Percentiles rank a stretch among this genome's conserved stretches.
Conservation (phyloP, 2,329 filamentous ascomycete genomes). For the Fusarium globosum region DNA sequence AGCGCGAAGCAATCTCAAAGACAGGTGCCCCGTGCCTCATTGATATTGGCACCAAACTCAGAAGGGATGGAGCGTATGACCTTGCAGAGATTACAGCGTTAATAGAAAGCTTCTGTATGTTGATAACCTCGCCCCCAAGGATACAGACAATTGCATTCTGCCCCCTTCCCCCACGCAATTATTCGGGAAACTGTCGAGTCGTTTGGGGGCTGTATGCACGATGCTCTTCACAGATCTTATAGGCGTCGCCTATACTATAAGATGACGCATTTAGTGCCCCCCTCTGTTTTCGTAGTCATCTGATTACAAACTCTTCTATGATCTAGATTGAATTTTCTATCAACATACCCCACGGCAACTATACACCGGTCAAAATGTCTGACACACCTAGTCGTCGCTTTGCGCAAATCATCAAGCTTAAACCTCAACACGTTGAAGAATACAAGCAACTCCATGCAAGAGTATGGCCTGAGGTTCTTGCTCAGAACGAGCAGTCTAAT, state of each 20-base stretch:
- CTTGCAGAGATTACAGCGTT: too few relatives aligned
- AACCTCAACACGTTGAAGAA: neutral
- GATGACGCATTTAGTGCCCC: too few relatives aligned
- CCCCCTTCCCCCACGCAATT: fast-evolving
- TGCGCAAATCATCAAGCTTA: neutral
- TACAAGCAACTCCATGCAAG: neutral
- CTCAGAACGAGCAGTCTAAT: neutral
- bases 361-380: neutral
- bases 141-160: too few relatives aligned
- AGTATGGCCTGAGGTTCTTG: neutral
- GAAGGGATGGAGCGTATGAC: too few relatives aligned
- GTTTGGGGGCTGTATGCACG: neutral
- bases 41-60: too few relatives aligned
- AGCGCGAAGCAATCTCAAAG: too few relatives aligned
- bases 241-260: fast-evolving
- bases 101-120: too few relatives aligned
- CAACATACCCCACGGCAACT: neutral
- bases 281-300: neutral
- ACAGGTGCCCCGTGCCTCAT: too few relatives aligned
- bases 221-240: too few relatives aligned
- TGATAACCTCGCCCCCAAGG: too few relatives aligned
- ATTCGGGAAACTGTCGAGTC: neutral
- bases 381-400: neutral
- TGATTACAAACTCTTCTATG: fast-evolving
- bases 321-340: neutral